Evolutionary conservation across 2,329 filamentous ascomycete species (phyloP).

Genomic region (Monilinia fructigena): DNA sequence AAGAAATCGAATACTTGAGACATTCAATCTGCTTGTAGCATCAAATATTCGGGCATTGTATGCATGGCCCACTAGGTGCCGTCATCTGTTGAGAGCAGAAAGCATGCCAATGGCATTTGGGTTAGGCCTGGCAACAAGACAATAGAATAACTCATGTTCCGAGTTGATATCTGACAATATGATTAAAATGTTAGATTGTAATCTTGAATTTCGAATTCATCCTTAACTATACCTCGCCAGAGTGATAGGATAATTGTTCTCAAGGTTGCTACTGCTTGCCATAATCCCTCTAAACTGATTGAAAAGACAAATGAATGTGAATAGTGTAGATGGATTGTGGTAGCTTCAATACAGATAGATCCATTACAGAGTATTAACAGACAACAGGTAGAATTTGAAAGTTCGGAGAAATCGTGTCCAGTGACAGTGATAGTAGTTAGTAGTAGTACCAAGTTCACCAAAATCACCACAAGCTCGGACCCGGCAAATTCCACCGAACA

Average conservation of each 20-base stretch:
- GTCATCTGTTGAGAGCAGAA: background rate
- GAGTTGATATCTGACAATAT: background rate
- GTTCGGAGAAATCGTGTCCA: background rate
- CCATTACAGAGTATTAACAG: no score
- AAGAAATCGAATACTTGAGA: no score
- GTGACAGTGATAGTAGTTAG: background rate
- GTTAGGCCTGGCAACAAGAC: background rate
- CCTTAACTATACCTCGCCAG: background rate
- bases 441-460: background rate
- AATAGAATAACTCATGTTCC: background rate
- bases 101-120: background rate
- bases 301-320: background rate
- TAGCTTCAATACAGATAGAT: background rate
- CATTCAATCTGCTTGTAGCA: no score
- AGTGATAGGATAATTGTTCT: background rate
- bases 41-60: background rate
- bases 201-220: background rate
- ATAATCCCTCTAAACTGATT: background rate
- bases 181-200: no score
- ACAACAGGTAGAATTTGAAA: background rate
- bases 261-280: background rate
- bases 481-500: constrained; percentile 12
- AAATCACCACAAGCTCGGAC: background rate
- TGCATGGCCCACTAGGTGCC: constrained; percentile 10
- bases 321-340: background rate